phyloP scores from a whole-genome alignment of 495 filamentous ascomycete genomes.

The Hypoxylon lienhwacheense region DNA sequence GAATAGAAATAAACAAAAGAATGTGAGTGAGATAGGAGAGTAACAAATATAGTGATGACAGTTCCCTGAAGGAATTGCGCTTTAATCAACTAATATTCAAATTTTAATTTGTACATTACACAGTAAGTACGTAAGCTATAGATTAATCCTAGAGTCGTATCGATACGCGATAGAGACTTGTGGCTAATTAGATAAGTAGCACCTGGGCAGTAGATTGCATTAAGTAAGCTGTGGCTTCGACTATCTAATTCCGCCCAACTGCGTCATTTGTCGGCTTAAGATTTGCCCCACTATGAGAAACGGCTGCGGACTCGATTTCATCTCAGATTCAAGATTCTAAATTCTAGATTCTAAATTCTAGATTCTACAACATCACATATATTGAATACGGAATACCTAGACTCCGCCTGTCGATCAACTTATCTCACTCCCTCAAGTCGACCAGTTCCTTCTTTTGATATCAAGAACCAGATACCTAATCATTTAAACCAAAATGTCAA shows the following conservation, averaged over 20 bases:
- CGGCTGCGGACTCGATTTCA: conserved; percentile 1
- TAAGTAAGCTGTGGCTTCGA: not conserved
- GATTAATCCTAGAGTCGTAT: not conserved
- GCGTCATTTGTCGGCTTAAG: conserved; percentile 25
- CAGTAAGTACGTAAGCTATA: not conserved
- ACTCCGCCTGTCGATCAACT: not conserved
- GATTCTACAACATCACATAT: no score
- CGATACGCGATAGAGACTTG: not conserved
- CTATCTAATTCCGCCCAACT: conserved; percentile 3
- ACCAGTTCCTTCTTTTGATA: not conserved
- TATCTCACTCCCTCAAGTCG: no score
- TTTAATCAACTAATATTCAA: no score
- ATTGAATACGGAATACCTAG: no score
- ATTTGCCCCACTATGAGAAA: conserved; percentile 22
- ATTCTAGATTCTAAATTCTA: no score
- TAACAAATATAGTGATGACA: no score
- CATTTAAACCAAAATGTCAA: conserved; percentile 46
- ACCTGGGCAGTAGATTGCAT: no score
- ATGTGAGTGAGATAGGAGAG: no score
- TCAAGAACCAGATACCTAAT: no score
- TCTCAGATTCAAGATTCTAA: no score
- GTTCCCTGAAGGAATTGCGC: no score
- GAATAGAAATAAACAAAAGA: no score
- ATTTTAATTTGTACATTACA: not conserved
- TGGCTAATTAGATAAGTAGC: conserved; percentile 1